These are phyloP conservation scores for Candida mesenterica DNA, from an alignment of 1,139 yeast species.

Conservation along the genomic window DNA sequence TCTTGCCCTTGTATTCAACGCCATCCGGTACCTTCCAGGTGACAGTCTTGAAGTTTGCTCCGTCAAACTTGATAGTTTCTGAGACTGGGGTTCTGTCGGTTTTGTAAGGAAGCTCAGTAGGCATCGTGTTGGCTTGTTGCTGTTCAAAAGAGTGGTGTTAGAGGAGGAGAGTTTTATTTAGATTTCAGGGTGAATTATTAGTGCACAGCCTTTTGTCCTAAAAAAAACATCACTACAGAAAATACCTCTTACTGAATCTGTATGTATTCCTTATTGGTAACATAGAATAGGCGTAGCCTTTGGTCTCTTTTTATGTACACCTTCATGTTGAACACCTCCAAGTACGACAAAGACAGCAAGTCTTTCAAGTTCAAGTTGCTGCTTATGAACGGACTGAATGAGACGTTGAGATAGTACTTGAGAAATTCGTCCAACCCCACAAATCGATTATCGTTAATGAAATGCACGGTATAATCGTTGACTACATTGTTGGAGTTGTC, in stretches of 20 bases:
- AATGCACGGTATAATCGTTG: constrained; percentile 15
- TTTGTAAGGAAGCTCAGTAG: constrained; percentile 29
- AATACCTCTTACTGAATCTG: no score
- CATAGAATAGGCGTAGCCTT: not conserved
- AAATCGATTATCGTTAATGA: constrained; percentile 9
- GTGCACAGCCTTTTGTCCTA: no score
- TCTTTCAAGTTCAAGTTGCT: constrained; percentile 11
- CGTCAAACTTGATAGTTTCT: constrained; percentile 32
- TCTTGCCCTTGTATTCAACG: constrained; percentile 47
- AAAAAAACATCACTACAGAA: no score
- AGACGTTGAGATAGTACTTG: constrained; percentile 13
- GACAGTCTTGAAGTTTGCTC: constrained; percentile 39
- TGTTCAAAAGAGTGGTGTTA: no score
- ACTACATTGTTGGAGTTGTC: constrained; percentile 2
- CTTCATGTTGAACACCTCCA: constrained; percentile 7
- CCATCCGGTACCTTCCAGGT: constrained; percentile 39
- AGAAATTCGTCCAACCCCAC: constrained; percentile 13
- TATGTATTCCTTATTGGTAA: constrained; percentile 3
- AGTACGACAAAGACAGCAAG: constrained; percentile 2
- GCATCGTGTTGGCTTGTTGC: no score
- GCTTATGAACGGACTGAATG: constrained; percentile 14
- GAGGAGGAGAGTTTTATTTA: not conserved
- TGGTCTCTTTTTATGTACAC: not conserved
- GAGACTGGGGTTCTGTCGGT: constrained; percentile 30
- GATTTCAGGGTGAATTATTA: not conserved